Evolutionary conservation across 768 basidiomycete genomes (phyloP).

Genomic region (Hygrophoropsis aurantiaca): DNA sequence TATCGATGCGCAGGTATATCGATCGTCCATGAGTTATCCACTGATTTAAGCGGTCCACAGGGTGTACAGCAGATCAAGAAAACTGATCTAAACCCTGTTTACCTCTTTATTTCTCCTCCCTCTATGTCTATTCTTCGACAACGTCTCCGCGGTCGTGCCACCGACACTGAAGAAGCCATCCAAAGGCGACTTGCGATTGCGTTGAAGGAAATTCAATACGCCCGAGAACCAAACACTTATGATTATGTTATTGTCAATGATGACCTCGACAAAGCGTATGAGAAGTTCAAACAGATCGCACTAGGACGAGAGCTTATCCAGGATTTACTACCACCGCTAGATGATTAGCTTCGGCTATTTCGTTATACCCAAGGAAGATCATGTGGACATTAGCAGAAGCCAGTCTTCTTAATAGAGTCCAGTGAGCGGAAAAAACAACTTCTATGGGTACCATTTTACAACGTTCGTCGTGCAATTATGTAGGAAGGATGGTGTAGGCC

Average conservation of each 20-base stretch:
- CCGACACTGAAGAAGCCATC: constrained; percentile 74
- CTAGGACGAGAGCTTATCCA: constrained; percentile 55
- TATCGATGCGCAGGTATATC: constrained; percentile 86
- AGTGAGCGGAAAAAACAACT: too few species aligned
- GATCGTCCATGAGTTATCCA: not conserved
- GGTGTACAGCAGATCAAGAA: constrained; percentile 91
- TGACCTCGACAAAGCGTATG: constrained; percentile 80
- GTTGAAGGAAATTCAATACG: constrained; percentile 79
- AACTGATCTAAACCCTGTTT: constrained; percentile 80
- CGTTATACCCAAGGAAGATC: too few species aligned
- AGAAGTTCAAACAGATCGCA: constrained; percentile 72
- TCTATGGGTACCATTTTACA: not conserved
- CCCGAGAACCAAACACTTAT: constrained; percentile 69
- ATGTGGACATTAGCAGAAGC: too few species aligned
- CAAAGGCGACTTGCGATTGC: constrained; percentile 77
- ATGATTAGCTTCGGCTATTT: constrained; percentile 37
- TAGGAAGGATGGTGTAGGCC: too few species aligned
- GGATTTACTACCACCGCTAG: constrained; percentile 67
- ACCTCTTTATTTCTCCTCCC: constrained; percentile 91
- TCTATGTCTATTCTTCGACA: constrained; percentile 64
- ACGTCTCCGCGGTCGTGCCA: constrained; percentile 79
- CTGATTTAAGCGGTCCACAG: constrained; percentile 37
- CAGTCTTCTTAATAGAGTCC: too few species aligned
- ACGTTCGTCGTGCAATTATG: not conserved
- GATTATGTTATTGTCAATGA: constrained; percentile 91